Conservation (phyloP, 2,329 filamentous ascomycete genomes). For the Clarireedia paspali region DNA sequence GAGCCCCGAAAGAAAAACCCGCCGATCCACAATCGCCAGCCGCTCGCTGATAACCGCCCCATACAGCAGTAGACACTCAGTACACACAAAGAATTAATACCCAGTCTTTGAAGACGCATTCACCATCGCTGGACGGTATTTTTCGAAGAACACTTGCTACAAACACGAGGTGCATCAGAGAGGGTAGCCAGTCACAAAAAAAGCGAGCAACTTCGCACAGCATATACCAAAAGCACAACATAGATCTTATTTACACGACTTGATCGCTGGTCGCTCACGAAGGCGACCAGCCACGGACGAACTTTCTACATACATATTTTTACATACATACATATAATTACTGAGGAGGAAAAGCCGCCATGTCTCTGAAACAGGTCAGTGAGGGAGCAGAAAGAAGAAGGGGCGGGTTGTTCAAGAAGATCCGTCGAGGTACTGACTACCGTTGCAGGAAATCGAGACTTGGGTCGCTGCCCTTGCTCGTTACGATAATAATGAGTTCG, state of each 20-base stretch:
- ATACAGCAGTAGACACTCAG: not conserved
- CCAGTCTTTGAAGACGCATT: not conserved
- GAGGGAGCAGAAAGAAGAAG: not conserved
- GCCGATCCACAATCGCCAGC: not conserved
- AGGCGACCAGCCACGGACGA: constrained; percentile 12
- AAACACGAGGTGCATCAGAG: constrained; percentile 4
- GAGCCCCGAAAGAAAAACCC: not conserved
- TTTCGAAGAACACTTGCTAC: not conserved
- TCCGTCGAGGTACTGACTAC: not conserved
- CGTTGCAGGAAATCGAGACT: constrained; percentile 80
- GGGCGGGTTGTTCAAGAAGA: no score
- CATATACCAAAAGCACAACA: constrained; percentile 6
- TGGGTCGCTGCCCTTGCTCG: constrained; percentile 87
- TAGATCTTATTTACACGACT: constrained; percentile 2
- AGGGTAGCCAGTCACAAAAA: not conserved
- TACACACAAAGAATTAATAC: constrained; percentile 4
- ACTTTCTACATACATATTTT: not conserved
- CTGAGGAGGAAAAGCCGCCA: constrained; percentile 18
- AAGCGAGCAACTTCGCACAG: constrained; percentile 6
- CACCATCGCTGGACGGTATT: constrained; percentile 6
- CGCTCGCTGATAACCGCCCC: not conserved
- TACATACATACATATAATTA: constrained; percentile 1
- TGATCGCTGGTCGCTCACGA: constrained; percentile 17
- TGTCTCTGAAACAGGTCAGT: constrained; percentile 38
- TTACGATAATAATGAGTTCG: constrained; percentile 98